Conservation (phyloP, 2,329 filamentous ascomycete species). For the Rhynchosporium agropyri region DNA sequence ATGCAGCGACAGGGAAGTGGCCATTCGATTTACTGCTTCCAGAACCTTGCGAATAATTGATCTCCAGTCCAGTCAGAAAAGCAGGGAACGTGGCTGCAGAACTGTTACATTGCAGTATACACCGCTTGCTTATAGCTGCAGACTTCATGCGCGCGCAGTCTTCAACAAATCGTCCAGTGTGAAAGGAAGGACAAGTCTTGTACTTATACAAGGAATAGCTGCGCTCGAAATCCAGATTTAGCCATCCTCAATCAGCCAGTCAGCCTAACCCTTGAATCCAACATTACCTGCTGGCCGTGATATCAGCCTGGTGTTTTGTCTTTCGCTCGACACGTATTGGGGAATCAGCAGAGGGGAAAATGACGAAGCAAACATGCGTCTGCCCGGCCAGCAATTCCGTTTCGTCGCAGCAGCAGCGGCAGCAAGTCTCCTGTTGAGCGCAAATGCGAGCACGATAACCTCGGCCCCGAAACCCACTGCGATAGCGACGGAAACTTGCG, state of each 20-base stretch:
- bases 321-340: background rate
- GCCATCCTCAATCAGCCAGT: constrained; percentile 14
- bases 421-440: constrained; percentile 30
- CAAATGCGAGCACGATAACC: constrained; percentile 32
- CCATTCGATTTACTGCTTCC: background rate
- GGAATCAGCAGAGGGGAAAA: constrained; percentile 13
- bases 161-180: constrained; percentile 17
- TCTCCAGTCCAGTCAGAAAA: background rate
- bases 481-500: constrained; percentile 36
- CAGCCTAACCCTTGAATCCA: background rate
- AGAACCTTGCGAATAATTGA: constrained; percentile 3
- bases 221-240: constrained; percentile 2
- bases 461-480: constrained; percentile 1
- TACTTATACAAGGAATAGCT: background rate
- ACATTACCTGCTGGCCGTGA: too few relatives aligned
- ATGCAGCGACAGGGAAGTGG: constrained; percentile 2
- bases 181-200: background rate
- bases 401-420: constrained; percentile 22
- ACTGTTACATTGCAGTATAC: background rate
- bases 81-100: constrained; percentile 15
- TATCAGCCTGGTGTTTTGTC: too few relatives aligned
- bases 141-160: constrained; percentile 8
- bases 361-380: constrained; percentile 24
- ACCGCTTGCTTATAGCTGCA: constrained; percentile 3
- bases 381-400: constrained; percentile 12